Percentiles rank a stretch among this genome's conserved stretches.
These are phyloP conservation scores for Pseudogymnoascus pannorum DNA, from an alignment of 2,329 filamentous ascomycete species.

Conservation along the genomic window DNA sequence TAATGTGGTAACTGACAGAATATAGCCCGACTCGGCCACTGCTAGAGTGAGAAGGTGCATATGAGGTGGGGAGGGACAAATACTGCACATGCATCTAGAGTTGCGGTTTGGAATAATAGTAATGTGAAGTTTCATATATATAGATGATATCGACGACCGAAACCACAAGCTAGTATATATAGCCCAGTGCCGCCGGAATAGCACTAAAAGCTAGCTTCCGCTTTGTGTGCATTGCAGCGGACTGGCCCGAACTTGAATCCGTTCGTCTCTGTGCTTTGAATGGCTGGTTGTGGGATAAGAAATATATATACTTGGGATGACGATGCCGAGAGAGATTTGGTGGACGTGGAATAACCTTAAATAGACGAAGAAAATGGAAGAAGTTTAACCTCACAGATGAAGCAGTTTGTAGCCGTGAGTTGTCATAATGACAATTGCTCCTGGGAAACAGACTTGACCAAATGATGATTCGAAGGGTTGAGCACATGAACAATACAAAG, in stretches of 20 bases:
- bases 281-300: neutral
- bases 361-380: neutral
- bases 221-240: neutral
- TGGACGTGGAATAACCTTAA: neutral
- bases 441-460: neutral
- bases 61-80: neutral
- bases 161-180: neutral
- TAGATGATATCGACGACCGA: neutral
- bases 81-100: neutral
- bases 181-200: neutral
- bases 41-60: neutral
- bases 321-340: neutral
- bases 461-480: neutral
- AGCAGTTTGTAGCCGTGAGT: neutral
- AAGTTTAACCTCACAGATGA: neutral
- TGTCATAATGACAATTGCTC: neutral
- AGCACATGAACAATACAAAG: neutral
- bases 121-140: neutral
- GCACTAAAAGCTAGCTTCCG: neutral
- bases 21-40: neutral
- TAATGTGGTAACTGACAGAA: neutral
- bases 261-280: neutral
- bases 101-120: neutral
- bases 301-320: neutral
- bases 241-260: neutral